A percentile compares a stretch with the other conserved stretches of the same genome.
Conservation (phyloP, 805 yeast genomes). For the Saturnispora besseyi region DNA sequence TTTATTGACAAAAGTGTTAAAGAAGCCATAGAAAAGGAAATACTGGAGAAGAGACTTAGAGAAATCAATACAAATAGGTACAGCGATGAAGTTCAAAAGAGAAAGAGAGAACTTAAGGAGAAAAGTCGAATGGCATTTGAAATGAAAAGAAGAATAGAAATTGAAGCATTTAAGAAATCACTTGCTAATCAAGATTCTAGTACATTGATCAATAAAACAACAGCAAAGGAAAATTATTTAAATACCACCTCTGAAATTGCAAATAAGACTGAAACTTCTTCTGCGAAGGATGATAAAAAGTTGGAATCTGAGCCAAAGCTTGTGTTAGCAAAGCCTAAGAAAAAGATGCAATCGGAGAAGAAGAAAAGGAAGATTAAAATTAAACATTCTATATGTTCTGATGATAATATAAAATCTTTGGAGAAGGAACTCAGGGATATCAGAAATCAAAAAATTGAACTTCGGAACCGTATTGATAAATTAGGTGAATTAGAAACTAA, state of each 20-base stretch:
- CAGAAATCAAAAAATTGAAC: not conserved
- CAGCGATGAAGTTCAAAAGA: not conserved
- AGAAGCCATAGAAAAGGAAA: not conserved
- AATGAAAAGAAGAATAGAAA: constrained; percentile 1
- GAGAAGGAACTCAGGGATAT: not conserved
- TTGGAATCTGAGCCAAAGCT: no score
- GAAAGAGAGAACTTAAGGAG: not conserved
- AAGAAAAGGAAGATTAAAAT: not conserved
- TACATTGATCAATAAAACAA: not conserved
- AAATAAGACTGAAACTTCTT: no score
- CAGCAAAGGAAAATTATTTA: not conserved
- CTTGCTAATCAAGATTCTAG: not conserved
- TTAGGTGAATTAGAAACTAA: not conserved
- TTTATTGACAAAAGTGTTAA: not conserved
- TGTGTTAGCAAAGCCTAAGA: not conserved
- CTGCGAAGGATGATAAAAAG: not conserved
- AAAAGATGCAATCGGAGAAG: not conserved
- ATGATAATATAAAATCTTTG: not conserved
- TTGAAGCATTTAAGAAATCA: not conserved
- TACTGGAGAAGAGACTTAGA: not conserved
- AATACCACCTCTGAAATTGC: not conserved
- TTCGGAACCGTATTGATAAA: not conserved
- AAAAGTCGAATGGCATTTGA: not conserved
- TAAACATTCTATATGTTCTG: not conserved
- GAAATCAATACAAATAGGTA: not conserved